Conservation (phyloP, 345 rosid species). For the Linum lewisii region DNA sequence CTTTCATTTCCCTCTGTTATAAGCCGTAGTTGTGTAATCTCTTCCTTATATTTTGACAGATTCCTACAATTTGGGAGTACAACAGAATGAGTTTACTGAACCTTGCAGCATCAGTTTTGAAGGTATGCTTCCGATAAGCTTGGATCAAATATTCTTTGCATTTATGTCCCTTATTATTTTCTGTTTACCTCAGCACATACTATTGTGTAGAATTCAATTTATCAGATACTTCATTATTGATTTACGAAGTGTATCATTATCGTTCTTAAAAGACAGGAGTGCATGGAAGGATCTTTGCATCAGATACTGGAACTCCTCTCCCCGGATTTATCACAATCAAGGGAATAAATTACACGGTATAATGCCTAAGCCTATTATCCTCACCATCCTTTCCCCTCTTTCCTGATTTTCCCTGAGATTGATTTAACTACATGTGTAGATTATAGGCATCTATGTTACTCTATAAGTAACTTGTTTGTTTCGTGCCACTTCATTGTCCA, state of each 20-base stretch:
- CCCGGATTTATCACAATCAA: constrained; percentile 52
- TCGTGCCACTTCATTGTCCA: too few relatives aligned
- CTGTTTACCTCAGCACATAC: too few relatives aligned
- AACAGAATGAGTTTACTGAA: constrained; percentile 86
- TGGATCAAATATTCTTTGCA: too few relatives aligned
- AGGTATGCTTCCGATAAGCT: constrained; percentile 63
- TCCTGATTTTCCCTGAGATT: too few relatives aligned
- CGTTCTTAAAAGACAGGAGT: constrained; percentile 60
- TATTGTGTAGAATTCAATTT: too few relatives aligned
- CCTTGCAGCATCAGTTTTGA: constrained; percentile 67
- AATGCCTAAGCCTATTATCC: background rate
- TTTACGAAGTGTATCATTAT: background rate
- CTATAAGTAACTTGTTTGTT: too few relatives aligned
- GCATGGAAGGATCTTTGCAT: constrained; percentile 81
- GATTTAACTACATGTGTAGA: too few relatives aligned
- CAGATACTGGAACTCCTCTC: constrained; percentile 63
- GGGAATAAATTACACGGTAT: constrained; percentile 78
- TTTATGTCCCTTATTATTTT: too few relatives aligned
- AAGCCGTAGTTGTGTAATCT: constrained; percentile 16
- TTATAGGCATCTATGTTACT: too few relatives aligned
- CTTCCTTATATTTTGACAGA: constrained; percentile 32
- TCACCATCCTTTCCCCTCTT: background rate
- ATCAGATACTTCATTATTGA: too few relatives aligned
- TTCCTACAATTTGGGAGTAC: constrained; percentile 80
- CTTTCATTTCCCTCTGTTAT: background rate